phyloP scores from a whole-genome alignment of 805 yeast genomes.

The Yamadazyma tumulicola region DNA sequence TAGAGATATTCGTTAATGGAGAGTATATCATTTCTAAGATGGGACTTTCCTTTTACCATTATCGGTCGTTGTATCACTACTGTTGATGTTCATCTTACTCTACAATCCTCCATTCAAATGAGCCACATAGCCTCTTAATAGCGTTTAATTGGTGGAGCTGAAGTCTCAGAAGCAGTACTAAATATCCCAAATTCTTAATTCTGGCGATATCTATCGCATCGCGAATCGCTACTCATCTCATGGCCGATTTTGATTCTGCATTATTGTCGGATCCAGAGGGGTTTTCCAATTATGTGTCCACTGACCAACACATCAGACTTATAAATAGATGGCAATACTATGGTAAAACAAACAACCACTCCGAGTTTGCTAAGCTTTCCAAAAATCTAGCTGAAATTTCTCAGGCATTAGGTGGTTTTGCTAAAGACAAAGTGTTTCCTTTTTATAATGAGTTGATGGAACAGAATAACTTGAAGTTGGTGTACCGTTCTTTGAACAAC shows the following conservation, averaged over 20 bases:
- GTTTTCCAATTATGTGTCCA: slow-evolving; percentile 1
- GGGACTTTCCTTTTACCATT: too few species aligned
- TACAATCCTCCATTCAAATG: too few species aligned
- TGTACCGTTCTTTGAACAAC: slow-evolving; percentile 65
- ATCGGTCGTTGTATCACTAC: too few species aligned
- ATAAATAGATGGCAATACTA: slow-evolving; percentile 7
- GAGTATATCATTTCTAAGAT: too few species aligned
- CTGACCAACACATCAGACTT: slow-evolving; percentile 5
- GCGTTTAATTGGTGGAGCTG: too few species aligned
- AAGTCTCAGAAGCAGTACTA: too few species aligned
- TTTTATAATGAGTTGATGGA: slow-evolving; percentile 51
- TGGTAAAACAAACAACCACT: slow-evolving; percentile 7
- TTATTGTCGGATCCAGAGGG: slow-evolving; percentile 1
- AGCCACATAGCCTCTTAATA: too few species aligned
- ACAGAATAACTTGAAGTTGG: slow-evolving; percentile 51
- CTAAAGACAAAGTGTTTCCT: slow-evolving; percentile 1
- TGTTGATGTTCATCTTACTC: too few species aligned
- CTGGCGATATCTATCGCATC: too few species aligned
- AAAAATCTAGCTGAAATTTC: slow-evolving; percentile 5
- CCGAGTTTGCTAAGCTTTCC: slow-evolving; percentile 4
- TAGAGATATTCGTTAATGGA: too few species aligned
- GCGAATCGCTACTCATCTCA: too few species aligned
- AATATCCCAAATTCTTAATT: too few species aligned
- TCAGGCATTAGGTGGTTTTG: not conserved
- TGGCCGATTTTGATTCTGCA: slow-evolving; percentile 7